Percentiles rank a stretch among this genome's conserved stretches.
phyloP scores from a whole-genome alignment of 257 asterid species.

The Ophiorrhiza pumila region DNA sequence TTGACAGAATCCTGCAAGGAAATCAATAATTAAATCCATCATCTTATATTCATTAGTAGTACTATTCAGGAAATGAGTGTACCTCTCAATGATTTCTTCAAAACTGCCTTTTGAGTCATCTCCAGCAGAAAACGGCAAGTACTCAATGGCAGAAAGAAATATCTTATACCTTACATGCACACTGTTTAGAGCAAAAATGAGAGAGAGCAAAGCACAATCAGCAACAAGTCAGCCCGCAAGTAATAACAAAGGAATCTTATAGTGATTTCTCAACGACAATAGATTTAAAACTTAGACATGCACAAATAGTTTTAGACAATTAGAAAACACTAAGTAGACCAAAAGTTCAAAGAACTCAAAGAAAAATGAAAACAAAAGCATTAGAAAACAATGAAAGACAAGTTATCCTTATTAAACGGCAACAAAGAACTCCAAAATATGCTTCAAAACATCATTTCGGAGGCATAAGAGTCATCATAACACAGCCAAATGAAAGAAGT shows the following conservation, averaged over 20 bases:
- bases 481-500: not conserved
- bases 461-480: not conserved
- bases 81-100: conserved; percentile 96
- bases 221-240: conserved; percentile 15
- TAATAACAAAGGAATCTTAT: not conserved
- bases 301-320: not conserved
- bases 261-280: not conserved
- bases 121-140: conserved; percentile 72
- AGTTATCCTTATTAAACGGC: not conserved
- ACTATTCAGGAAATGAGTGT: conserved; percentile 23
- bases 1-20: conserved; percentile 60
- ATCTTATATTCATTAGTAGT: not conserved
- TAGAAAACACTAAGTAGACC: not conserved
- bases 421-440: not conserved
- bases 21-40: conserved; percentile 18
- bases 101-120: conserved; percentile 79
- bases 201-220: conserved; percentile 15
- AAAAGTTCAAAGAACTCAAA: not conserved
- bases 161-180: conserved; percentile 84
- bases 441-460: not conserved
- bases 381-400: not conserved
- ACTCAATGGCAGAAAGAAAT: conserved; percentile 82
- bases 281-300: not conserved
- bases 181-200: conserved; percentile 43
- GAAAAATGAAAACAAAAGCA: not conserved